Evolutionary conservation across 805 yeast species (phyloP).

Genomic region (Suhomyces tanzawaensis): DNA sequence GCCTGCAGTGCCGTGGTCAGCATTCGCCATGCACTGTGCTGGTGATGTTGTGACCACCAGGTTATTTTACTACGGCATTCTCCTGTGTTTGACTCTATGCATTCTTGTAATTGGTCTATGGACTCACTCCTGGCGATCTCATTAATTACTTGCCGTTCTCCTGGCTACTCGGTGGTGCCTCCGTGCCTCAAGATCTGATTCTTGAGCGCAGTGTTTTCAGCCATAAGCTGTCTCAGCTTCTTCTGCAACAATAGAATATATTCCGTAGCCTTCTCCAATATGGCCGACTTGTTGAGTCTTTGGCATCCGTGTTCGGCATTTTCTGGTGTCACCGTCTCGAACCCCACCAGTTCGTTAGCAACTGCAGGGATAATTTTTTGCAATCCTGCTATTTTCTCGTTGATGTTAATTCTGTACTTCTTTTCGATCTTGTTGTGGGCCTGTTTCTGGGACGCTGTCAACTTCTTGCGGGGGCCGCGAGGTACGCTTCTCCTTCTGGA

Average conservation of each 20-base stretch:
- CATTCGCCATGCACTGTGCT: too few species aligned
- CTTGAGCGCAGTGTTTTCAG: conserved; percentile 1
- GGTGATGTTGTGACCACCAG: too few species aligned
- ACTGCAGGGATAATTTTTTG: conserved; percentile 70
- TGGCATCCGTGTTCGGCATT: conserved; percentile 14
- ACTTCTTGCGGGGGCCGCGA: conserved; percentile 53
- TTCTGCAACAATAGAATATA: conserved; percentile 55
- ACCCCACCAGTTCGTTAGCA: conserved; percentile 59
- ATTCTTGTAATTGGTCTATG: too few species aligned
- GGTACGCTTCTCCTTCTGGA: conserved; percentile 17
- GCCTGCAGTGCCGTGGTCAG: too few species aligned
- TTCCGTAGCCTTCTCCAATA: conserved; percentile 65
- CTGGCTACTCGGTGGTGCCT: conserved; percentile 1
- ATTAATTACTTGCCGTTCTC: too few species aligned
- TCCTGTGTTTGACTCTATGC: too few species aligned
- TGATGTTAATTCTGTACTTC: conserved; percentile 67
- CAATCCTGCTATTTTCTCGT: conserved; percentile 65
- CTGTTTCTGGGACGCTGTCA: conserved; percentile 59
- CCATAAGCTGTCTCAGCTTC: conserved; percentile 11
- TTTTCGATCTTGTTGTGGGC: conserved; percentile 75
- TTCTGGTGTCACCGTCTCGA: conserved; percentile 40
- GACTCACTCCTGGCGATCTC: too few species aligned
- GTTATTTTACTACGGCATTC: too few species aligned
- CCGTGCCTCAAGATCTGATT: conserved; percentile 3
- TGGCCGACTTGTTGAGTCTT: conserved; percentile 62